A percentile compares a stretch with the other conserved stretches of the same genome.
Evolutionary conservation across 2,329 filamentous ascomycete species (phyloP).

Genomic region (Teratosphaeria gauchensis): DNA sequence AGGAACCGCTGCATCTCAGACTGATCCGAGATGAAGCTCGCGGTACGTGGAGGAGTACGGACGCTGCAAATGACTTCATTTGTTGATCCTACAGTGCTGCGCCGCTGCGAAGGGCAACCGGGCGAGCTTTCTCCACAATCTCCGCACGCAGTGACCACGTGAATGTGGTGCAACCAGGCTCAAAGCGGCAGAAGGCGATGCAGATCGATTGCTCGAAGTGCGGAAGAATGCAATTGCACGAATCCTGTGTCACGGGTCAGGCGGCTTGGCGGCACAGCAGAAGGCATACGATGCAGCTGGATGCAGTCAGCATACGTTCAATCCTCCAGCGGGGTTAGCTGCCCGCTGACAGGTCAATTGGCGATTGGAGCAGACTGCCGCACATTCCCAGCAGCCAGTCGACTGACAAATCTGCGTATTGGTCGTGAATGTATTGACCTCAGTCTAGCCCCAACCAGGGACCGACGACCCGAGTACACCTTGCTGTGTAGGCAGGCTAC

Average conservation of each 20-base stretch:
- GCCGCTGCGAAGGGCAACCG: neutral
- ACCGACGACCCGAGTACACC: too few relatives aligned
- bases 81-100: neutral
- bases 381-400: too few relatives aligned
- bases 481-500: too few relatives aligned
- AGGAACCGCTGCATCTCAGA: neutral
- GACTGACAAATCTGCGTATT: too few relatives aligned
- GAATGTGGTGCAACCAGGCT: neutral
- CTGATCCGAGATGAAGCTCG: neutral
- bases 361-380: too few relatives aligned
- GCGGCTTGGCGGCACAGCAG: constrained; percentile 5
- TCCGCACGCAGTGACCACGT: neutral
- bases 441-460: too few relatives aligned
- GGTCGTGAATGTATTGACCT: too few relatives aligned
- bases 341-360: too few relatives aligned
- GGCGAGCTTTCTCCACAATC: neutral
- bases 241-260: constrained; percentile 8
- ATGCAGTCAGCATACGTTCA: neutral
- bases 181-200: neutral
- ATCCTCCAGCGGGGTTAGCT: too few relatives aligned
- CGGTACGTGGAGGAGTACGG: constrained; percentile 1
- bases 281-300: neutral
- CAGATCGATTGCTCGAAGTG: constrained; percentile 4
- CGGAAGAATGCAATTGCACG: constrained; percentile 10
- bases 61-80: neutral